Evolutionary conservation across 257 asterid genomes (phyloP).

Genomic region (Solanum rostratum): DNA sequence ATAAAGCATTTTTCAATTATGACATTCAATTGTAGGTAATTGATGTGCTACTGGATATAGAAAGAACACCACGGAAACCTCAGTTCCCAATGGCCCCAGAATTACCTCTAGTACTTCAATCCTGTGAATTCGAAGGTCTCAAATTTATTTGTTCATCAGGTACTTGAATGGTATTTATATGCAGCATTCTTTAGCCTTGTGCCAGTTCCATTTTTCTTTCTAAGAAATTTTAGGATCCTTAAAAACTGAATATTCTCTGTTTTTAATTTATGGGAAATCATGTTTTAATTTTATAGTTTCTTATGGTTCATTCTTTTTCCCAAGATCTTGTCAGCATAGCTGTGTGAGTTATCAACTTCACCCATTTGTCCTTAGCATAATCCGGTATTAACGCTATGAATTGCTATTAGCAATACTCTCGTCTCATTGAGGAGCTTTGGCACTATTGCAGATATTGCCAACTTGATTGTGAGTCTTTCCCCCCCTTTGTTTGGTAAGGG

Average conservation of each 20-base stretch:
- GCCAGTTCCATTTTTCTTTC: background rate
- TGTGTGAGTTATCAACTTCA: background rate
- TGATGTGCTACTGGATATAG: conserved; percentile 57
- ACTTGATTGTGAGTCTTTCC: background rate
- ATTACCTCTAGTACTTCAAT: conserved; percentile 82
- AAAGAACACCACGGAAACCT: conserved; percentile 75
- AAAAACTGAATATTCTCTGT: background rate
- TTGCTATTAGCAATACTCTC: background rate
- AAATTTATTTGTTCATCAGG: conserved; percentile 76
- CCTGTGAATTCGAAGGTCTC: conserved; percentile 84
- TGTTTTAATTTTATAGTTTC: background rate
- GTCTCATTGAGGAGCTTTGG: background rate
- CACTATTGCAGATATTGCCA: background rate
- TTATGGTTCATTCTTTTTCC: background rate
- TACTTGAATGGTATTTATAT: conserved; percentile 10
- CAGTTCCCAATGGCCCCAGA: conserved; percentile 86
- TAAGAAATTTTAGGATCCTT: background rate
- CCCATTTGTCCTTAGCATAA: background rate
- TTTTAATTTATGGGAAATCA: background rate
- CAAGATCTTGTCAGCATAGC: background rate
- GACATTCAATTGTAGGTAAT: conserved; percentile 36
- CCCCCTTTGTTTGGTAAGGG: background rate
- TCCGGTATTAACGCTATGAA: background rate
- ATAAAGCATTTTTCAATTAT: background rate
- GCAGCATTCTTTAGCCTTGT: background rate